A percentile compares a stretch with the other conserved stretches of the same genome.
phyloP scores from a whole-genome alignment of 1,139 yeast species.

The Sugiyamaella sp. region DNA sequence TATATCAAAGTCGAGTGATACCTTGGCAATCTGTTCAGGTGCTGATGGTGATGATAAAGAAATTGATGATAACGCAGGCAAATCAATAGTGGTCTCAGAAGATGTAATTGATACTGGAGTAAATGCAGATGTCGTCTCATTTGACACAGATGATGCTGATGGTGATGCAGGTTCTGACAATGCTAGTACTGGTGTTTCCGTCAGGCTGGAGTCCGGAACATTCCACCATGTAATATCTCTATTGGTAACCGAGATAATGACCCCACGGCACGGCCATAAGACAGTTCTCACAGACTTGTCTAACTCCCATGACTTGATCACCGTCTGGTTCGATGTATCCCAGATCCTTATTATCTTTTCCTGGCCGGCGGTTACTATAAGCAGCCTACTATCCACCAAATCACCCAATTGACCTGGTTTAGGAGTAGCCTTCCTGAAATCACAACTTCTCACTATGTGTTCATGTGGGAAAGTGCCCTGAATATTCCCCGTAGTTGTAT shows the following conservation, averaged over 20 bases:
- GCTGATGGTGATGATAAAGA: neutral
- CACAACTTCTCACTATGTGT: conserved; percentile 42
- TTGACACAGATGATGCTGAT: neutral
- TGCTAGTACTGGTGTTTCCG: neutral
- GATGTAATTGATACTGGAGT: neutral
- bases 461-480: conserved; percentile 38
- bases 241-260: conserved; percentile 34
- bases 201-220: conserved; percentile 26
- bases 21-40: conserved; percentile 24
- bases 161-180: neutral
- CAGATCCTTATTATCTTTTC: conserved; percentile 35
- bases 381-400: conserved; percentile 4
- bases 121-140: conserved; percentile 3
- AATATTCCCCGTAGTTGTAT: conserved; percentile 37
- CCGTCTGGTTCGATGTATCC: conserved; percentile 21
- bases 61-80: neutral
- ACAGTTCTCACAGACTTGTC: conserved; percentile 30
- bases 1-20: conserved; percentile 28
- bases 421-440: conserved; percentile 26
- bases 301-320: conserved; percentile 28
- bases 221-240: conserved; percentile 42
- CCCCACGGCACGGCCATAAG: conserved; percentile 28
- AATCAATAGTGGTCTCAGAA: neutral
- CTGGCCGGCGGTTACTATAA: conserved; percentile 37
- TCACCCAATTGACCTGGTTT: neutral